Conservation (phyloP, 495 filamentous ascomycete species). For the Aspergillus saccharolyticus region DNA sequence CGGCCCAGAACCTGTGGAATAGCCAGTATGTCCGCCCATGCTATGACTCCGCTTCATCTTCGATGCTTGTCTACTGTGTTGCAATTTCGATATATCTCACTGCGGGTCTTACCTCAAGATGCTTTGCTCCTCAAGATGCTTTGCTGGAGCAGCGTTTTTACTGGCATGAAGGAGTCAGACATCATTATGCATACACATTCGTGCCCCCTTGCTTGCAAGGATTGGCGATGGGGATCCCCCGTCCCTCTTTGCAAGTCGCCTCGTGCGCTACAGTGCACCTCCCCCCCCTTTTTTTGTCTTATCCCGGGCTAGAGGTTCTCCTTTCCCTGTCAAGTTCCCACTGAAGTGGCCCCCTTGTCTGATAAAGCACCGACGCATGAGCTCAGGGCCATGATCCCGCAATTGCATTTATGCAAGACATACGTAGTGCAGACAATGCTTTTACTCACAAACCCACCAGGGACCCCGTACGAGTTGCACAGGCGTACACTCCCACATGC, state of each 20-base stretch:
- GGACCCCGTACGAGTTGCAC: conserved; percentile 57
- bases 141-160: background rate
- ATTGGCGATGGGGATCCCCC: background rate
- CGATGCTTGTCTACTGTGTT: background rate
- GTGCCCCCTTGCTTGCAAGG: conserved; percentile 30
- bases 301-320: background rate
- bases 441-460: conserved; percentile 32
- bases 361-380: too few relatives aligned
- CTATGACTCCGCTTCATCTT: background rate
- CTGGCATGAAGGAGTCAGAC: conserved; percentile 14
- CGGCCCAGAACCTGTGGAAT: conserved; percentile 83
- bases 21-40: conserved; percentile 49
- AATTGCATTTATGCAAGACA: background rate
- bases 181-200: background rate
- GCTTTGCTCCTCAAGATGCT: too few relatives aligned
- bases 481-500: conserved; percentile 69
- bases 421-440: background rate
- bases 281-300: background rate
- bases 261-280: background rate
- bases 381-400: background rate
- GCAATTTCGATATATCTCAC: too few relatives aligned
- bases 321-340: background rate
- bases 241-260: background rate
- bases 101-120: background rate
- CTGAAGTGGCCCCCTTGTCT: too few relatives aligned